Percentiles rank a stretch among this genome's conserved stretches.
phyloP scores from a whole-genome alignment of 257 asterid species.

The Ocimum tenuiflorum region DNA sequence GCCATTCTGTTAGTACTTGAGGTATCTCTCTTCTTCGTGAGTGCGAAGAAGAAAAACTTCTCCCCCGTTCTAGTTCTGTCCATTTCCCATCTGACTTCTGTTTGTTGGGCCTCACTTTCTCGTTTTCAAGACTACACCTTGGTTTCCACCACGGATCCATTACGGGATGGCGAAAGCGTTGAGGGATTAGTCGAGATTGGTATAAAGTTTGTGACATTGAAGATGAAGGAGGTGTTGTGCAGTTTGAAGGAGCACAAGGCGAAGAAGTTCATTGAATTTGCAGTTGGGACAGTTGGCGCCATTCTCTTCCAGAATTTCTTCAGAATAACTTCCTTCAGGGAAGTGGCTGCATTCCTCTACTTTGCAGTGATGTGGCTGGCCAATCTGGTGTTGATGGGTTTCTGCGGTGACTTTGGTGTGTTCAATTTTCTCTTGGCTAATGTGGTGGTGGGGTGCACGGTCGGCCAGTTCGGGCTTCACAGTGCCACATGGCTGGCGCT shows the following conservation, averaged over 20 bases:
- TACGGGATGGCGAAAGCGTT: not conserved
- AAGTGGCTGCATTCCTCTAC: conserved; percentile 17
- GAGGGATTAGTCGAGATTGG: not conserved
- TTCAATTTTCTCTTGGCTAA: conserved; percentile 17
- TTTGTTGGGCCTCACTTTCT: not conserved
- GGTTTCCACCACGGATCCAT: not conserved
- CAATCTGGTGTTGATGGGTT: not conserved
- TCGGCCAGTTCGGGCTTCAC: conserved; percentile 17
- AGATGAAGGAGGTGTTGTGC: not conserved
- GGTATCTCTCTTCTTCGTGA: not conserved
- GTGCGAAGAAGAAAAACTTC: not conserved
- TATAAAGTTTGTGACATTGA: not conserved
- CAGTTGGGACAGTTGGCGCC: conserved; percentile 9
- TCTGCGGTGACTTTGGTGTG: conserved; percentile 8
- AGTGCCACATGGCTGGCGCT: conserved; percentile 13
- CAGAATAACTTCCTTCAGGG: conserved; percentile 2
- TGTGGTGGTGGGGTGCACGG: conserved; percentile 21
- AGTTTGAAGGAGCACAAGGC: not conserved
- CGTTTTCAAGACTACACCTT: not conserved
- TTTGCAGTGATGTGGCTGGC: conserved; percentile 10
- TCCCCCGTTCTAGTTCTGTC: not conserved
- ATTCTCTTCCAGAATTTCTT: conserved; percentile 19
- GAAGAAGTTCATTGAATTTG: not conserved
- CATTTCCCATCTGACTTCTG: not conserved
- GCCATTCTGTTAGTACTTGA: conserved; percentile 3